Conservation (phyloP, 2,329 filamentous ascomycete species). For the Fusarium domesticum region DNA sequence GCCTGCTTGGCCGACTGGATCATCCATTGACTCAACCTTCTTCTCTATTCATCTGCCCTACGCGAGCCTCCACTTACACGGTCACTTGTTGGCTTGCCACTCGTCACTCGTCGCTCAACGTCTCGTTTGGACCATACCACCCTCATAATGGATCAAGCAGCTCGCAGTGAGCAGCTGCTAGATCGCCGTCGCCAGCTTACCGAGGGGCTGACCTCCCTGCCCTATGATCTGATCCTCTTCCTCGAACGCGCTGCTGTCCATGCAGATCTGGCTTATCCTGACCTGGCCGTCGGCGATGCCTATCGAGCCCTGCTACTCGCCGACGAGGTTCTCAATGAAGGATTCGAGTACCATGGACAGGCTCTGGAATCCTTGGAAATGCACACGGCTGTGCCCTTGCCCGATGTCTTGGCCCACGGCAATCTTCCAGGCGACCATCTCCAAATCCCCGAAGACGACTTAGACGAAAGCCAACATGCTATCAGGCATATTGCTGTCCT, state of each 20-base stretch:
- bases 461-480: slow-evolving; percentile 34
- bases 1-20: no score
- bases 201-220: slow-evolving; percentile 46
- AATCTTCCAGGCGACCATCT: slow-evolving; percentile 38
- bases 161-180: slow-evolving; percentile 46
- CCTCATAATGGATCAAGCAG: slow-evolving; percentile 33
- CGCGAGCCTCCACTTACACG: no score
- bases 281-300: slow-evolving; percentile 84
- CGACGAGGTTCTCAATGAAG: slow-evolving; percentile 75
- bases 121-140: slow-evolving; percentile 20
- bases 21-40: no score
- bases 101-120: no score
- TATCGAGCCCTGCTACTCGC: slow-evolving; percentile 85
- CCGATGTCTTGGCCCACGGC: slow-evolving; percentile 47
- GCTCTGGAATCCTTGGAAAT: slow-evolving; percentile 52
- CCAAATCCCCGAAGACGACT: slow-evolving; percentile 33
- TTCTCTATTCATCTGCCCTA: no score
- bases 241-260: slow-evolving; percentile 70
- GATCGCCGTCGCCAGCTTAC: slow-evolving; percentile 57
- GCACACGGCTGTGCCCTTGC: slow-evolving; percentile 34
- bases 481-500: slow-evolving; percentile 44
- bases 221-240: slow-evolving; percentile 63
- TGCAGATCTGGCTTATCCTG: slow-evolving; percentile 75
- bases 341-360: slow-evolving; percentile 77
- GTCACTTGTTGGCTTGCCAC: no score